phyloP scores from a whole-genome alignment of 2,329 filamentous ascomycete species.

The Eutypa lata region DNA sequence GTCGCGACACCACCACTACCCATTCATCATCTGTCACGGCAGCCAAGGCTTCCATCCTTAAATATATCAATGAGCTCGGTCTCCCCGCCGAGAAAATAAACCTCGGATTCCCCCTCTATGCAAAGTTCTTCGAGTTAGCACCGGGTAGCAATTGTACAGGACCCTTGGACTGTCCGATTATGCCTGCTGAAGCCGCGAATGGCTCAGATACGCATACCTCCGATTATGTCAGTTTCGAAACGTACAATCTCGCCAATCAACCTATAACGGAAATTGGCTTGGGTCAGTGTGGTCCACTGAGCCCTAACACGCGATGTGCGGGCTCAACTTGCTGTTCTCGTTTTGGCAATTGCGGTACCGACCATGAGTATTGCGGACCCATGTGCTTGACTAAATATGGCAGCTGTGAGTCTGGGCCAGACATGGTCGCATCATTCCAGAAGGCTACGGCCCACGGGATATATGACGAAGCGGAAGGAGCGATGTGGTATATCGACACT shows the following conservation, averaged over 20 bases:
- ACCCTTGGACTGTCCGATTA: conserved; percentile 51
- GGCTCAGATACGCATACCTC: conserved; percentile 56
- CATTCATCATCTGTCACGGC: conserved; percentile 58
- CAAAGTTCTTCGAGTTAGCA: conserved; percentile 57
- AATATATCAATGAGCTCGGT: conserved; percentile 36
- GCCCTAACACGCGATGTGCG: neutral
- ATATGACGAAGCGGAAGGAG: conserved; percentile 1
- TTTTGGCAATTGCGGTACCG: neutral
- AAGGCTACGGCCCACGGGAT: conserved; percentile 1
- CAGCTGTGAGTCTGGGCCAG: neutral
- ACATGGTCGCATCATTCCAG: conserved; percentile 8
- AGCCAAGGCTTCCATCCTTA: conserved; percentile 45
- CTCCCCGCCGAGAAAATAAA: conserved; percentile 50
- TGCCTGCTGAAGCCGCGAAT: conserved; percentile 51
- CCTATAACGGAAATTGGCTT: neutral
- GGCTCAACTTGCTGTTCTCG: neutral
- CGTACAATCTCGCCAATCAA: neutral
- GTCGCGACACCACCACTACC: conserved; percentile 57
- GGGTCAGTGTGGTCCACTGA: no score
- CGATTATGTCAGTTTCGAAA: conserved; percentile 55
- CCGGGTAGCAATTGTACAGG: conserved; percentile 36
- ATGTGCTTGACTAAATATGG: neutral
- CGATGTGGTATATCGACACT: conserved; percentile 7
- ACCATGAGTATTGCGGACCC: neutral
- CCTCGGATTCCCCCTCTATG: conserved; percentile 62